phyloP scores from a whole-genome alignment of 2,329 filamentous ascomycete genomes.

The Elsinoe necatrix region DNA sequence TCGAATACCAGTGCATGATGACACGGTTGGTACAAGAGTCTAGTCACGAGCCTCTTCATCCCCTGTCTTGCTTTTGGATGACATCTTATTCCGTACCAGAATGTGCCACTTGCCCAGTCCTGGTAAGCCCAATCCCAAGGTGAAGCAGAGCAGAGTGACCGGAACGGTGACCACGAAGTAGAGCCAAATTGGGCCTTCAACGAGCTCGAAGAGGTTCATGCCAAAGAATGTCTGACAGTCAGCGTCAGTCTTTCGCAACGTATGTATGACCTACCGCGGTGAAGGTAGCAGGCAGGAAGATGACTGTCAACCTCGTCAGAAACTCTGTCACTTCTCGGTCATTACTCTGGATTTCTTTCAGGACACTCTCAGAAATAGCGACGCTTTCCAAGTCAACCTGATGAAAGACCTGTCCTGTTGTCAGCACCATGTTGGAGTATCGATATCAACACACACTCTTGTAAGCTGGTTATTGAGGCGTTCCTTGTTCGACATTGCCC shows the following conservation, averaged over 20 bases:
- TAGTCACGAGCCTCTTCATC: background rate
- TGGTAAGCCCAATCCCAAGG: background rate
- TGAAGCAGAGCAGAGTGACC: background rate
- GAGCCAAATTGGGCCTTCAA: background rate
- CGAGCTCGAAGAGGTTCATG: slow-evolving; percentile 7
- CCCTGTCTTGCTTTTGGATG: background rate
- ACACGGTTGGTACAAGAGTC: background rate
- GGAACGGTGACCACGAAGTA: slow-evolving; percentile 10
- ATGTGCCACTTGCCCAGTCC: background rate
- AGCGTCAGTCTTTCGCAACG: background rate
- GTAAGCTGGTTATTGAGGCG: background rate
- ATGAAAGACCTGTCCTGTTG: background rate
- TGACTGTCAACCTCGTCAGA: background rate
- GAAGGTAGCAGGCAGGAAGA: slow-evolving; percentile 4
- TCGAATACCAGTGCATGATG: no score
- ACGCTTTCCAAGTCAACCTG: slow-evolving; percentile 4
- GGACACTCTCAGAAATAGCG: background rate
- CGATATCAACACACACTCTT: background rate
- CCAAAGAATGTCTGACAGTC: slow-evolving; percentile 5
- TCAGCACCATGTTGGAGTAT: background rate
- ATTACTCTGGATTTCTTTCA: background rate
- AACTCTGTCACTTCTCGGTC: slow-evolving; percentile 7
- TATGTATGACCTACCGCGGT: background rate
- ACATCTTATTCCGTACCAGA: background rate
- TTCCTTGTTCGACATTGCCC: background rate